These are phyloP conservation scores for Fusarium chuoi DNA, from an alignment of 2,329 filamentous ascomycete species.

Conservation along the genomic window DNA sequence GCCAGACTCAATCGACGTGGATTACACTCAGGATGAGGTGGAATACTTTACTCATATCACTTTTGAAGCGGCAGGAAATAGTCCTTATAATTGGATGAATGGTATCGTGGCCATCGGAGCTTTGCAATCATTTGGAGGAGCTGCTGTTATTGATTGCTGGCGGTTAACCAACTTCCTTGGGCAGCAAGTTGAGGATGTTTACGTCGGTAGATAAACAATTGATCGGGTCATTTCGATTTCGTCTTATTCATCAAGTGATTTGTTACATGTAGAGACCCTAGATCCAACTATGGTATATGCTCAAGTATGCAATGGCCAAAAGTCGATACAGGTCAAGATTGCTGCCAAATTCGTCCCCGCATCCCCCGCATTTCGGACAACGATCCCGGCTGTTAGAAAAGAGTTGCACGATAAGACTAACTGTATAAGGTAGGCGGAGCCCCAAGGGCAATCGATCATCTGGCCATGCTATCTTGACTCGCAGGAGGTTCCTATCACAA, in stretches of 20 bases:
- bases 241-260: background rate
- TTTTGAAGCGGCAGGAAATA: conserved; percentile 26
- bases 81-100: conserved; percentile 33
- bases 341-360: background rate
- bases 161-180: conserved; percentile 34
- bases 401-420: background rate
- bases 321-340: too few species aligned
- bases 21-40: conserved; percentile 19
- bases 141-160: conserved; percentile 34
- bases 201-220: background rate
- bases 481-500: background rate
- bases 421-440: background rate
- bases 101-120: conserved; percentile 25
- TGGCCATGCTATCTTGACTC: background rate
- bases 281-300: background rate
- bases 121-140: conserved; percentile 1
- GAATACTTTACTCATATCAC: conserved; percentile 36
- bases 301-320: too few species aligned
- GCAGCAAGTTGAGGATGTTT: background rate
- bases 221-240: background rate
- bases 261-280: background rate
- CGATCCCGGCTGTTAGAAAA: background rate
- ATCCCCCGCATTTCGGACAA: background rate
- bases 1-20: background rate
- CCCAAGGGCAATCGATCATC: background rate